These are phyloP conservation scores for Chenopodium quinoa DNA, from an alignment of 148 eudicot genomes.

Conservation along the genomic window DNA sequence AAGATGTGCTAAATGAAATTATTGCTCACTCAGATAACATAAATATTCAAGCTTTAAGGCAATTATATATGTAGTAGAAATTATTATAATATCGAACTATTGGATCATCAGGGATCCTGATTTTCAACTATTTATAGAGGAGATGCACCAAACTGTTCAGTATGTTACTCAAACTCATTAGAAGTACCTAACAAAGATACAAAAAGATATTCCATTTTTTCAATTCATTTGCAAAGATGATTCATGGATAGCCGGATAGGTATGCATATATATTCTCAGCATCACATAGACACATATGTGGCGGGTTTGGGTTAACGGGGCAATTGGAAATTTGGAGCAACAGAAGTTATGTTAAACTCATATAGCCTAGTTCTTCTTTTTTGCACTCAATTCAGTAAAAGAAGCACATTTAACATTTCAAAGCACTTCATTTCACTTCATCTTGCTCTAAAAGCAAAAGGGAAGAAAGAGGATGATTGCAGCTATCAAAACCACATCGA, in stretches of 20 bases:
- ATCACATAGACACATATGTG: neutral
- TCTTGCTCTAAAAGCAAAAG: too few species aligned
- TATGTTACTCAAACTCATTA: too few species aligned
- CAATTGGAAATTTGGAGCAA: too few species aligned
- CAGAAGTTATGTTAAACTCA: neutral
- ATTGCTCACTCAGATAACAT: neutral
- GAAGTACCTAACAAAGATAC: neutral
- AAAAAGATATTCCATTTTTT: neutral
- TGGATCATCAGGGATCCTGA: neutral
- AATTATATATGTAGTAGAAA: neutral
- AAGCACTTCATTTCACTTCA: neutral
- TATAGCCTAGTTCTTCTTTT: neutral
- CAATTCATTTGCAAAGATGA: neutral
- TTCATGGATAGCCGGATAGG: neutral
- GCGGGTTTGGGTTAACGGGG: neutral
- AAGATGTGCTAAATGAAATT: neutral
- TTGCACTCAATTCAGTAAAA: neutral
- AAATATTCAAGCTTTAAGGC: neutral
- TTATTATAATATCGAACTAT: too few species aligned
- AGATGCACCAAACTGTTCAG: too few species aligned
- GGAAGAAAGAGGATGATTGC: too few species aligned
- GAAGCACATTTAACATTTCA: neutral
- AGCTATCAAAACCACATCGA: neutral
- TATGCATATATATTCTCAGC: neutral
- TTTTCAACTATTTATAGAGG: neutral